phyloP scores from a whole-genome alignment of 2,329 filamentous ascomycete species.

The Cladosporium sp. region DNA sequence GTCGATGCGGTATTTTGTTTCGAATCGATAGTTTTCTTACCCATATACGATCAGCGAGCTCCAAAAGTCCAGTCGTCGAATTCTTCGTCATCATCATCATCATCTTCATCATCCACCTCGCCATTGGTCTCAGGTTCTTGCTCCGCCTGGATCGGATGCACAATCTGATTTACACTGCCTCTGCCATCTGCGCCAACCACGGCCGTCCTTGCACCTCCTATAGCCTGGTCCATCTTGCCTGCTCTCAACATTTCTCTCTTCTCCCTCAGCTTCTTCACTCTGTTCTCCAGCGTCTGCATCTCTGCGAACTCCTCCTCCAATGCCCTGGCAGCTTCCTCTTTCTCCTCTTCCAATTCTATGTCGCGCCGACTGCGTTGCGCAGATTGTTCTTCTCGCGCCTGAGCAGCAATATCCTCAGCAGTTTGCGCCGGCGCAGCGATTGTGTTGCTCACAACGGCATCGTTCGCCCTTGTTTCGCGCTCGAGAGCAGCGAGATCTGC shows the following conservation, averaged over 20 bases:
- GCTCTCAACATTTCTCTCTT: slow-evolving; percentile 47
- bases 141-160: background rate
- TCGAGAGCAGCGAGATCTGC: slow-evolving; percentile 66
- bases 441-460: slow-evolving; percentile 35
- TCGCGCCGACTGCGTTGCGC: slow-evolving; percentile 46
- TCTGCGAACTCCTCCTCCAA: slow-evolving; percentile 54
- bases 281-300: slow-evolving; percentile 52
- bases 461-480: slow-evolving; percentile 31
- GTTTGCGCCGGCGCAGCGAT: slow-evolving; percentile 52
- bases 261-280: slow-evolving; percentile 48
- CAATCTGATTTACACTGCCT: background rate
- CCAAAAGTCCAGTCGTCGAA: slow-evolving; percentile 32
- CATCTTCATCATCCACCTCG: slow-evolving; percentile 25
- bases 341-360: slow-evolving; percentile 51
- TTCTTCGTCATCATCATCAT: slow-evolving; percentile 26
- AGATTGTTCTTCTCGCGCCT: slow-evolving; percentile 48
- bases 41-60: background rate
- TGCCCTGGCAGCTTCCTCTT: slow-evolving; percentile 49
- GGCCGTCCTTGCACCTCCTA: background rate
- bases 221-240: slow-evolving; percentile 20
- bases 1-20: background rate
- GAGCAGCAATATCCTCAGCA: slow-evolving; percentile 49
- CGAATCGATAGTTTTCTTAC: background rate
- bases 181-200: background rate
- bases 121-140: background rate